Percentiles rank a stretch among this genome's conserved stretches.
phyloP scores from a whole-genome alignment of 306 rosid species.

The Phaseolus lunatus region DNA sequence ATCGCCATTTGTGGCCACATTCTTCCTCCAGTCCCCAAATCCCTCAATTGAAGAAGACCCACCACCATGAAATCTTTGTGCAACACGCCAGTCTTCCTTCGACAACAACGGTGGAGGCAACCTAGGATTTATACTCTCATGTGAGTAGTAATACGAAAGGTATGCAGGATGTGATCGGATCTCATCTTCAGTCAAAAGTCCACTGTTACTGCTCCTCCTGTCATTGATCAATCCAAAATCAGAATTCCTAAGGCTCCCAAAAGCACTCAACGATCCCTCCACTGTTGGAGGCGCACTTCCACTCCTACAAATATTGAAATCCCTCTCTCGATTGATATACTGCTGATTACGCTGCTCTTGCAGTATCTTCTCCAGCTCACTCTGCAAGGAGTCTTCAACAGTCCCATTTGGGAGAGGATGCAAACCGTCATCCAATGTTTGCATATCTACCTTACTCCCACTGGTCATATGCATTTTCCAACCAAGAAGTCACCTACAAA shows the following conservation, averaged over 20 bases:
- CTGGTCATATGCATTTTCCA: constrained; percentile 66
- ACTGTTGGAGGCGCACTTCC: constrained; percentile 99
- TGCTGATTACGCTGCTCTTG: constrained; percentile 70
- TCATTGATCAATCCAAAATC: constrained; percentile 52
- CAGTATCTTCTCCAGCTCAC: constrained; percentile 78
- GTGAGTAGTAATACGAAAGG: constrained; percentile 86
- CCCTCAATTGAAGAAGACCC: constrained; percentile 70
- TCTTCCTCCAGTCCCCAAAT: constrained; percentile 76
- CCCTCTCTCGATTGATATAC: constrained; percentile 63
- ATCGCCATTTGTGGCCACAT: constrained; percentile 52
- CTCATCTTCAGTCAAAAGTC: constrained; percentile 84
- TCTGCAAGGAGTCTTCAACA: constrained; percentile 71
- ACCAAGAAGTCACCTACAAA: constrained; percentile 48
- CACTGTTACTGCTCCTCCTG: constrained; percentile 54
- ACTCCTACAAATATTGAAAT: constrained; percentile 80
- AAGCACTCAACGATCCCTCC: constrained; percentile 87
- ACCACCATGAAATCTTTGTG: constrained; percentile 82
- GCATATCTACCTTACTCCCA: constrained; percentile 62
- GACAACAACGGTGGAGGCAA: constrained; percentile 89
- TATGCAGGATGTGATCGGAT: constrained; percentile 87
- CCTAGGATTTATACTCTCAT: constrained; percentile 82
- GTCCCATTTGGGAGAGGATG: constrained; percentile 56
- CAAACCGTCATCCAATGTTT: constrained; percentile 44
- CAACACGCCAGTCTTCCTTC: constrained; percentile 95
- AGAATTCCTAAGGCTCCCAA: constrained; percentile 71